Evolutionary conservation across 1,284 basidiomycete species (phyloP), one percentile per base, ranked within the genome.

Genomic region (Mycosarcoma mackinlayi): DNA sequence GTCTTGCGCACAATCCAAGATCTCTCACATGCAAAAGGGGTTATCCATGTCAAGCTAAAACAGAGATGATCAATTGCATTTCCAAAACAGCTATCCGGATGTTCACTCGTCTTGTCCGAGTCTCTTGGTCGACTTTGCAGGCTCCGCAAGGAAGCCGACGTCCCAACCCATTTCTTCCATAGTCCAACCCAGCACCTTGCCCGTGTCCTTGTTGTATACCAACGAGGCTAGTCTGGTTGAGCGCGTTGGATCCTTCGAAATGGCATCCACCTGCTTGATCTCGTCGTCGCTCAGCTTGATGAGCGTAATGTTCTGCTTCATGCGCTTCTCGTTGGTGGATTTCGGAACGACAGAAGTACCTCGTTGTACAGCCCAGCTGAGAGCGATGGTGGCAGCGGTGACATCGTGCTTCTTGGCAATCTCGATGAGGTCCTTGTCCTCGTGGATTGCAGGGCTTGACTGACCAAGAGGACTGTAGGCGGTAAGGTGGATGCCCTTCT

Each of bases 391-490:
- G 3, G 89, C 85, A 1, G 88, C 85, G 37, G 87, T 84, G 33
- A 90, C 83, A 6, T 83, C 83, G 81, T 91, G 85, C 81, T 79
- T 76, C 47, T 85, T 77, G 5, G 90, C 91, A 55, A 93, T 86
- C 63, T 85, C 85, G n/a, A 84, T 66, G 14, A 91, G 87, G 16
- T 86, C 86, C 49, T 89, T 87, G 78, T 94, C 92, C 16, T 83
- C 83, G 53, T 92, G 83, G n/a, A 94, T 84, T 2, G 91, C 90
- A 4, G 89, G 88, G 75, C 89, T 87, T 7, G 88, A 88, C 18
- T 90, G 91, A 6, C 92, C 92, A 27, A 93, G 87, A 4, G 93
- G 93, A 9, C 90, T 92, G 84, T 93, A 94, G 0, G 92, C 92
- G 82, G 92, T 87, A 0, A 91, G 85, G 25, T 89, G 83, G 75